phyloP scores from a whole-genome alignment of 805 yeast species.

The Jamesozyma lodderae region DNA sequence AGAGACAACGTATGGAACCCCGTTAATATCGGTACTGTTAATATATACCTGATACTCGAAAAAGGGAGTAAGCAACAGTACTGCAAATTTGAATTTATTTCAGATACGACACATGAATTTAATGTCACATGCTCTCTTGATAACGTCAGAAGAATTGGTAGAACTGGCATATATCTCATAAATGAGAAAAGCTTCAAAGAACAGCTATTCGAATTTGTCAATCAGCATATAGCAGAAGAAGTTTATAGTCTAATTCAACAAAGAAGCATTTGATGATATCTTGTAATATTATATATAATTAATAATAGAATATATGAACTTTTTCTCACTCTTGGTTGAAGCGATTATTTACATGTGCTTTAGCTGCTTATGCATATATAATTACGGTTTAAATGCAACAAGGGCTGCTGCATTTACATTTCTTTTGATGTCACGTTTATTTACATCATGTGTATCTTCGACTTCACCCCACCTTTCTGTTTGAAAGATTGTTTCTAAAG shows the following conservation, averaged over 20 bases:
- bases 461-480: conserved; percentile 96
- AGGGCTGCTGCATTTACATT: conserved; percentile 72
- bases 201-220: conserved; percentile 21
- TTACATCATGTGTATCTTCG: conserved; percentile 98
- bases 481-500: conserved; percentile 76
- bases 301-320: neutral
- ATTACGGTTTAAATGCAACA: conserved; percentile 31
- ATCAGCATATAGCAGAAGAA: conserved; percentile 16
- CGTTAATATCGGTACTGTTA: conserved; percentile 9
- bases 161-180: conserved; percentile 20
- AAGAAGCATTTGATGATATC: no score
- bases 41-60: no score
- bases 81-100: conserved; percentile 11
- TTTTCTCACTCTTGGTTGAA: neutral
- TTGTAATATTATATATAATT: no score
- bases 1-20: conserved; percentile 15
- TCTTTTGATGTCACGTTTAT: conserved; percentile 78
- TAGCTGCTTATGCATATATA: neutral
- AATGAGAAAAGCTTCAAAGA: conserved; percentile 8
- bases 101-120: neutral
- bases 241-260: conserved; percentile 12
- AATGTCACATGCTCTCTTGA: conserved; percentile 9
- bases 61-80: no score
- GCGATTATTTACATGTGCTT: conserved; percentile 1
- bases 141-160: conserved; percentile 19